phyloP scores from a whole-genome alignment of 208 protist species.

The Crithidia acanthocephali region DNA sequence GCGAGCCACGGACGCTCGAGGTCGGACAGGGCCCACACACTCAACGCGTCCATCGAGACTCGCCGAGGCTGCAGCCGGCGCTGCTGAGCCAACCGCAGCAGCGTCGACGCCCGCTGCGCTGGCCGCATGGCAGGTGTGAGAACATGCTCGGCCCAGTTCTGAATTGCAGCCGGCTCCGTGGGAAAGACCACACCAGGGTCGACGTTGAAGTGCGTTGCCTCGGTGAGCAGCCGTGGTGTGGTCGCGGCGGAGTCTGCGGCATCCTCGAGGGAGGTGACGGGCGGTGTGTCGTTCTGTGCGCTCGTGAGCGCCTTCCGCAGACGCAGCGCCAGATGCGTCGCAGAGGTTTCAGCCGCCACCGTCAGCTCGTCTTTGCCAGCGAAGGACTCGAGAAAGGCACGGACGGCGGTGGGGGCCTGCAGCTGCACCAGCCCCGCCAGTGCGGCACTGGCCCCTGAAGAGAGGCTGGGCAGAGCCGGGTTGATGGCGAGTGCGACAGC shows the following conservation, averaged over 20 bases:
- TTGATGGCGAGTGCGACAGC: constrained; percentile 70
- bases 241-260: background rate
- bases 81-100: constrained; percentile 34
- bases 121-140: constrained; percentile 32
- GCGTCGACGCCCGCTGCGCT: constrained; percentile 25
- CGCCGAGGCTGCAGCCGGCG: constrained; percentile 57
- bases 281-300: constrained; percentile 8
- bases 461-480: constrained; percentile 47
- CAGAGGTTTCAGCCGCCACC: constrained; percentile 51
- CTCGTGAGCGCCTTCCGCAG: constrained; percentile 24
- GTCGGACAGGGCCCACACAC: constrained; percentile 61
- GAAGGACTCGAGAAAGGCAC: constrained; percentile 66
- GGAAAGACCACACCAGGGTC: constrained; percentile 71
- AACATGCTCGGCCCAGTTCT: constrained; percentile 55
- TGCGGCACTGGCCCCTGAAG: constrained; percentile 32
- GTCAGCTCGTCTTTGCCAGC: constrained; percentile 50
- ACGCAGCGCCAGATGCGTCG: constrained; percentile 65
- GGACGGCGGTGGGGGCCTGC: constrained; percentile 39
- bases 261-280: background rate
- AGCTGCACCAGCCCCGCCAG: constrained; percentile 61
- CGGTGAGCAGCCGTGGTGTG: constrained; percentile 15
- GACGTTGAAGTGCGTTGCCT: constrained; percentile 48
- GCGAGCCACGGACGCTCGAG: constrained; percentile 66
- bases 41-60: constrained; percentile 57
- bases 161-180: constrained; percentile 47